phyloP scores from a whole-genome alignment of 2,329 filamentous ascomycete species.

The Phialocephala sp. region DNA sequence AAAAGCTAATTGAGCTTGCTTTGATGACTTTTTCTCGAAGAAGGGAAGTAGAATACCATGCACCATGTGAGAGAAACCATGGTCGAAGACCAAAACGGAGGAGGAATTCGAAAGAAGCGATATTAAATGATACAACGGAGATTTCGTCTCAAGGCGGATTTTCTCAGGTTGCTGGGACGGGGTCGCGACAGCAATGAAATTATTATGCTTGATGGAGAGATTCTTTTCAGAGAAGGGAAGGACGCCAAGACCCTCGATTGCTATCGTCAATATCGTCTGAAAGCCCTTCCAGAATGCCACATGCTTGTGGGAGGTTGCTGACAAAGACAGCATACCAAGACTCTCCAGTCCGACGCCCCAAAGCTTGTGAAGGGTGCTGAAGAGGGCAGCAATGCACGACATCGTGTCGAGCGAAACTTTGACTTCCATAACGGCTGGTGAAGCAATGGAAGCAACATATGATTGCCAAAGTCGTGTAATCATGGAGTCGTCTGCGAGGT shows the following conservation, averaged over 20 bases:
- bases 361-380: conserved; percentile 70
- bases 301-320: conserved; percentile 49
- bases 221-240: conserved; percentile 69
- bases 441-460: conserved; percentile 66
- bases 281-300: conserved; percentile 61
- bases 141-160: conserved; percentile 55
- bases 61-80: conserved; percentile 44
- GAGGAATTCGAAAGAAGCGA: conserved; percentile 53
- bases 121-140: conserved; percentile 70
- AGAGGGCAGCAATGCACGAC: conserved; percentile 74
- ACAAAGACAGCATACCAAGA: conserved; percentile 38
- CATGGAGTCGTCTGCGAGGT: conserved; percentile 65
- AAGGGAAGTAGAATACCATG: conserved; percentile 63
- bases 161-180: conserved; percentile 64
- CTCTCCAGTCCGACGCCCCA: conserved; percentile 63
- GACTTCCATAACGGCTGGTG: conserved; percentile 82
- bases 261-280: conserved; percentile 54
- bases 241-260: conserved; percentile 58
- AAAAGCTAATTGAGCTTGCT: conserved; percentile 46
- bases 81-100: conserved; percentile 35
- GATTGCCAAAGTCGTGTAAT: conserved; percentile 63
- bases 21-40: conserved; percentile 49
- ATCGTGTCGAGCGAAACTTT: conserved; percentile 86
- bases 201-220: conserved; percentile 57
- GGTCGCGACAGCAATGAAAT: conserved; percentile 67